These are phyloP conservation scores for Sphaerulina vaccinii DNA, from an alignment of 2,329 filamentous ascomycete genomes.

Conservation along the genomic window DNA sequence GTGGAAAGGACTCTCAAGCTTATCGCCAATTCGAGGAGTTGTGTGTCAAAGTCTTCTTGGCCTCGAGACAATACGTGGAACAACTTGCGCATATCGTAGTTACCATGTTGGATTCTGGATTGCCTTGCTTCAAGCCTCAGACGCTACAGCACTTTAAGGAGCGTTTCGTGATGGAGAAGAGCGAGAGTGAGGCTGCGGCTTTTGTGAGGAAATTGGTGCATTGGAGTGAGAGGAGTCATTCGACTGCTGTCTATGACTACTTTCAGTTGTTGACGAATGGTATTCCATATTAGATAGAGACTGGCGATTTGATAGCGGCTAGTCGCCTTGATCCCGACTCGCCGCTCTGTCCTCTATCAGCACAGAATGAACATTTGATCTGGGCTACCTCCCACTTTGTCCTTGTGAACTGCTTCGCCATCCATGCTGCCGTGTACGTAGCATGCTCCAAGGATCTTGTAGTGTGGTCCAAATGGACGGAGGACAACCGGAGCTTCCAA, in stretches of 20 bases:
- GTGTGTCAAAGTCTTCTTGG: constrained; percentile 91
- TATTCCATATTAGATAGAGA: constrained; percentile 80
- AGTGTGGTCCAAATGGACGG: not conserved
- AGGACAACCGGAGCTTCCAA: constrained; percentile 3
- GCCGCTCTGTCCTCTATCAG: too few species aligned
- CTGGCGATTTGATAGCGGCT: too few species aligned
- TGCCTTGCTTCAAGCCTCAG: constrained; percentile 97
- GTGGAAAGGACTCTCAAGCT: constrained; percentile 75
- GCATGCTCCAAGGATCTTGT: constrained; percentile 10
- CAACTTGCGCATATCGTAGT: constrained; percentile 87
- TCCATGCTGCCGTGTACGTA: constrained; percentile 14
- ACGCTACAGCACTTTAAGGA: constrained; percentile 90
- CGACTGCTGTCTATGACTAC: constrained; percentile 93
- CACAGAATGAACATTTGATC: not conserved
- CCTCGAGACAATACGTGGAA: constrained; percentile 78
- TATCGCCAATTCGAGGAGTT: constrained; percentile 97
- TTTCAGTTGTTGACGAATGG: constrained; percentile 97
- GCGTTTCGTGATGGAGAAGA: constrained; percentile 88
- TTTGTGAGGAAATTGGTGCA: constrained; percentile 87
- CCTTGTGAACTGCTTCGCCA: constrained; percentile 5
- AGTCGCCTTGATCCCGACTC: too few species aligned
- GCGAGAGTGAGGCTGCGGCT: constrained; percentile 87
- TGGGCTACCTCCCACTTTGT: not conserved
- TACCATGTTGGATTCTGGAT: constrained; percentile 91
- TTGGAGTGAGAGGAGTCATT: constrained; percentile 87